Base-by-base conservation (phyloP, 306 rosid genomes). In the Vigna radiata region DNA sequence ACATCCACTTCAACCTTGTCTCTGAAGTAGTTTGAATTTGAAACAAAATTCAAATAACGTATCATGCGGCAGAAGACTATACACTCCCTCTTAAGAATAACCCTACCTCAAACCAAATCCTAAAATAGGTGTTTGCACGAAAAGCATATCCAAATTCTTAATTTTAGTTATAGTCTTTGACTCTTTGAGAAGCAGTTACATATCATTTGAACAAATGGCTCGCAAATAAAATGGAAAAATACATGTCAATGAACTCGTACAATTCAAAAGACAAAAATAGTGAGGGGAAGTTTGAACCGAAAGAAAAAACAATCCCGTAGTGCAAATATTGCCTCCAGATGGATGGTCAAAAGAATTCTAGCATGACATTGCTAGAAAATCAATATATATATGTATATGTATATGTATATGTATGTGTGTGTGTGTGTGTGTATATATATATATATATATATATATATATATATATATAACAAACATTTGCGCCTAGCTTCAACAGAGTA, bases 1-100 rank as follows among this genome's bases (percentile, higher is more conserved):
- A 49, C 29, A 31, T 36, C 19, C 50, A 55, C 60, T 15, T 75
- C 59, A 52, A 63, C 15, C 4, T 37, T 59, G 70, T 65, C 48
- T 76, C 66, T 36, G 54, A 50, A 61, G 48, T 64, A 79, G 61
- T 61, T 44, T 67, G 23, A 46, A 79, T 8, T 54, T 19, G 60
- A 58, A 58, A 80, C 77, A 73, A 73, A 41, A 74, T 66, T 80
- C 54, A 56, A 75, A 79, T 18, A 78, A 54, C 21, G 47, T 68
- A 52, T 19, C 72, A 68, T 48, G 66, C 65, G 48, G 33, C 31
- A 50, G 21, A 78, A 72, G 27, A 67, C 53, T 55, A 66, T 27
- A 72, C 11, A 68, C 44, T 77, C 61, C 50, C 19, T 70, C 27
- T 18, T 33, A 43, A 59, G 2, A 25, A 19, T 50, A 25, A 8